Evolutionary conservation across 1,139 yeast genomes (phyloP), one percentile per base, ranked within the genome.

Genomic region (Pichia sp.): DNA sequence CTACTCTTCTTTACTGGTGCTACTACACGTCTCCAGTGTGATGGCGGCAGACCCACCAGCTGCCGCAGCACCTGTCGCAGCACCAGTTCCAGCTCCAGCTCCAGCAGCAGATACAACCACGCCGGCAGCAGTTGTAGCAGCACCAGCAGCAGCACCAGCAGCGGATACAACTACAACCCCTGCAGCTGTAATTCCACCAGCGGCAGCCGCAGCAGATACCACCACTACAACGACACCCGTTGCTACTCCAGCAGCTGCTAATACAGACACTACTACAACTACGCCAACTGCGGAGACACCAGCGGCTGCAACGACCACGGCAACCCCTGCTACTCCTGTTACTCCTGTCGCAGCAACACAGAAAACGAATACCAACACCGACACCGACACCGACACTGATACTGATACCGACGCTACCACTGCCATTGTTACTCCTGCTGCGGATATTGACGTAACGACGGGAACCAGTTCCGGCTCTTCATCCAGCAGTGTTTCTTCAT

Each of bases 71-170:
- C 7, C 34, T 6, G 13, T 33, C 5, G 18, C 35, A 5, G 18
- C 35, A 6, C 23, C 31, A 10, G 11, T 35, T 11, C 8, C 33
- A 13, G 6, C 34, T 15, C 6, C 24, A 18, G 27, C 38, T 6
- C 21, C 33, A 14, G n/a, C 39, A 13, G 23, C 35, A 10, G 30
- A 32, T 11, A 27, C 34, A 29, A 22, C 34, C 4, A 28, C 32
- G 10, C 21, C 33, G 12, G 24, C 37, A 22, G 8, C 30, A n/a
- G n/a, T 14, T 8, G 17, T 26, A 18, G 24, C 37, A 9, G 30
- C 20, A 4, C 18, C 37, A 3, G 12, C 21, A 4, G 20, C 30
- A 10, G 19, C 36, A 19, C 22, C 26, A 5, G 10, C 33, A 4
- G 14, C 37, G 12, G 13, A 13, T n/a, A 23, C 26, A 3, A 23